A percentile compares a stretch with the other conserved stretches of the same genome.
Conservation (phyloP, 371 early-diverging fungal species). For the Actinomucor elegans region DNA sequence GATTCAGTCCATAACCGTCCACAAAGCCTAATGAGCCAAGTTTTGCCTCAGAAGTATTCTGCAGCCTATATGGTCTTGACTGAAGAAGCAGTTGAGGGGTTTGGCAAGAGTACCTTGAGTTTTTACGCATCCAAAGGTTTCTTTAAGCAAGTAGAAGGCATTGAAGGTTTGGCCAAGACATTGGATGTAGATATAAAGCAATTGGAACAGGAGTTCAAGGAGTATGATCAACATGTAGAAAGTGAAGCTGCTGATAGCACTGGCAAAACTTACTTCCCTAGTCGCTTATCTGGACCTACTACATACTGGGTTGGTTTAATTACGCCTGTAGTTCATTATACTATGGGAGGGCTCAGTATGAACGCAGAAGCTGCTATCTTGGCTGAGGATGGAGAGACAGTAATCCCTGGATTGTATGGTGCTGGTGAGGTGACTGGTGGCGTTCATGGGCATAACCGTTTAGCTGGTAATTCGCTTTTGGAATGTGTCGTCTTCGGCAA, state of each 20-base stretch:
- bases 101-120: slow-evolving; percentile 56
- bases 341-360: slow-evolving; percentile 83
- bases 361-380: slow-evolving; percentile 48
- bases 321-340: slow-evolving; percentile 83
- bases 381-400: slow-evolving; percentile 3
- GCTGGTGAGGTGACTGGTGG: slow-evolving; percentile 81
- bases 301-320: slow-evolving; percentile 71
- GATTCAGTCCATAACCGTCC: slow-evolving; percentile 7
- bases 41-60: slow-evolving; percentile 14
- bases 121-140: slow-evolving; percentile 66
- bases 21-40: slow-evolving; percentile 15
- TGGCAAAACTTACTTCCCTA: slow-evolving; percentile 72
- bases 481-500: slow-evolving; percentile 88
- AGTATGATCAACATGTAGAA: slow-evolving; percentile 53
- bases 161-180: slow-evolving; percentile 55
- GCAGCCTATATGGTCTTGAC: slow-evolving; percentile 57
- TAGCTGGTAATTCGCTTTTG: slow-evolving; percentile 81
- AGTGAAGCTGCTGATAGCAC: slow-evolving; percentile 49
- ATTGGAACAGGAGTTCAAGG: slow-evolving; percentile 55
- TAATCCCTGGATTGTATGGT: slow-evolving; percentile 63
- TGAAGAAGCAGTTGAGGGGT: slow-evolving; percentile 49
- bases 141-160: slow-evolving; percentile 52
- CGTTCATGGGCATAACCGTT: slow-evolving; percentile 83
- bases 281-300: slow-evolving; percentile 39
- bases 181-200: slow-evolving; percentile 45